Evolutionary conservation across 225 moss, liverwort and hornwort genomes (phyloP), one percentile per base, ranked within the genome.

Genomic region (Polytrichum formosum): DNA sequence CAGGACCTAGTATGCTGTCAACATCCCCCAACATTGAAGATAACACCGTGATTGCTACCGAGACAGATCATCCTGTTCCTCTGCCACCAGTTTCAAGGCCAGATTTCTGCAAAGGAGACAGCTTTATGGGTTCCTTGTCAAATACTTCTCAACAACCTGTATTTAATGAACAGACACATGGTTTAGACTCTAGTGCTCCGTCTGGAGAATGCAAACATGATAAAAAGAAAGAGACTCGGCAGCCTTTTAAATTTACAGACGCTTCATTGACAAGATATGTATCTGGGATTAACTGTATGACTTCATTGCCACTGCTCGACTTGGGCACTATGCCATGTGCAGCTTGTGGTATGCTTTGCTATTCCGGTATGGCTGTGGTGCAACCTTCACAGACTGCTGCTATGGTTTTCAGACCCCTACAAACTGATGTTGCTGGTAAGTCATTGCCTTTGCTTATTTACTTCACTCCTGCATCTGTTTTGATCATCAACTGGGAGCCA

Each of bases 261-360:
- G 54, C 55, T 20, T 73, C 65, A 16, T 1, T 21, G n/a, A 65
- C 54, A n/a, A 66, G 25, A 13, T 4, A 29, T 31, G 20, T 16
- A 6, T 2, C 28, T 65, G 65, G 23, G 21, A 70, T 54, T 60
- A 16, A 64, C 18, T 64, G 55, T 63, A 53, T 55, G 64, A 56
- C 70, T 1, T 27, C 73, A 29, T 60, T 75, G 29, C 67, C 80
- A 64, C 77, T 71, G 17, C 63, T 88, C 63, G 82, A 85, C 70
- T 89, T 85, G 88, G 85, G 88, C 30, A 89, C 85, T 55, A 56
- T 89, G 63, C 88, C 88, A 25, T 89, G 85, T 83, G 80, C 88
- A 27, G 82, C 85, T 18, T 89, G 88, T 70, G 88, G 88, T 65
- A 83, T 89, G 37, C 66, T 89, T 21, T 89, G 88, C 65, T 89